Evolutionary conservation across 441 rosid genomes (phyloP), one percentile per base, ranked within the genome.

Genomic region (Pelargonium fulgidum): DNA sequence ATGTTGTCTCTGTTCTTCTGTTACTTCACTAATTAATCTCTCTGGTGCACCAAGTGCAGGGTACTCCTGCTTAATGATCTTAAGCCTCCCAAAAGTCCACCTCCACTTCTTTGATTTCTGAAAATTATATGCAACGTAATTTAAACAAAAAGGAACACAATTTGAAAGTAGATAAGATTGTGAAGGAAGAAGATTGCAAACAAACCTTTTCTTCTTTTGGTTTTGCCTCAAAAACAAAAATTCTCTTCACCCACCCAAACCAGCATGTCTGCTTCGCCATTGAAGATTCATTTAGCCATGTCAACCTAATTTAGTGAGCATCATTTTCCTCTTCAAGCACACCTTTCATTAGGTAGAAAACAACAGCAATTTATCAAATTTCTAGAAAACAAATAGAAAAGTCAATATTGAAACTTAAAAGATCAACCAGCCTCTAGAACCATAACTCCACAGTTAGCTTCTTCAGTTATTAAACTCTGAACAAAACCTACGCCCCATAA

Each of bases 1-100:
- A 70, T 83, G 89, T 47, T 84, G 87, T 68, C 90, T 91, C 67
- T 93, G 93, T 67, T 85, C 87, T 66, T 86, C 86, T 13, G 87
- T 77, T 45, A 91, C 97, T 68, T 85, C 85, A 62, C 77, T 78
- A 68, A 88, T 64, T 11, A 81, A 78, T 61, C 73, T 77, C 56
- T 73, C 47, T 0, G 88, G 82, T 17, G 80, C 79, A 14, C 78
- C 68, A 69, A 84, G 81, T 68, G 78, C 86, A 76, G 78, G 88
- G 68, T 72, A 76, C 17, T 83, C 86, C 65, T 82, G 39, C 39
- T 33, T 33, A 33, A 33, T 84, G 14, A 75, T 72, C 78, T 81
- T 87, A 22, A 83, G n/a, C 70, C 84, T 83, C 68, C 84, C 83
- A 50, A 79, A 70, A 65, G 83, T 71, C 88, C 87, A 87, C 80